phyloP scores from a whole-genome alignment of 2,329 filamentous ascomycete genomes.

The Ophiostoma himal-ulmi region DNA sequence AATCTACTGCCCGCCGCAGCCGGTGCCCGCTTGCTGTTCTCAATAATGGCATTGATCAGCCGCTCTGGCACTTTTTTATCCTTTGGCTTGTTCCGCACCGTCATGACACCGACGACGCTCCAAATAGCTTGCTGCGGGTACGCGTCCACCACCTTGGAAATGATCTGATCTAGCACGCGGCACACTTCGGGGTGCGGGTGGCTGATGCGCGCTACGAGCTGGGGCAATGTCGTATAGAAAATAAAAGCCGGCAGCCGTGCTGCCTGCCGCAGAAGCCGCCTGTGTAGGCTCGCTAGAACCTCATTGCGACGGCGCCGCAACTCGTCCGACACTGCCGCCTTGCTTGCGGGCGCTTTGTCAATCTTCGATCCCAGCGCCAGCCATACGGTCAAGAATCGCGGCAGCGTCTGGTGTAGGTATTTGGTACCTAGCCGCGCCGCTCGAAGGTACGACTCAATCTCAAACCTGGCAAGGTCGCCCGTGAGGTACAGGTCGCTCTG shows the following conservation, averaged over 20 bases:
- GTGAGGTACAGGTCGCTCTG: constrained; percentile 71
- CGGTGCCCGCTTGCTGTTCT: neutral
- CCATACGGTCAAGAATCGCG: constrained; percentile 89
- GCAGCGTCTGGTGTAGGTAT: constrained; percentile 91
- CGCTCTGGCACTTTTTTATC: constrained; percentile 61
- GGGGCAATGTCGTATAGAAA: constrained; percentile 77
- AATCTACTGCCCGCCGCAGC: neutral
- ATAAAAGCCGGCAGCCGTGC: constrained; percentile 65
- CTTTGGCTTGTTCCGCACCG: constrained; percentile 43
- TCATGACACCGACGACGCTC: constrained; percentile 82
- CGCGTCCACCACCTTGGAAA: constrained; percentile 76
- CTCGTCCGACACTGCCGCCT: constrained; percentile 48
- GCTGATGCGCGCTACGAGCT: constrained; percentile 92
- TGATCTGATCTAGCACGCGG: constrained; percentile 68
- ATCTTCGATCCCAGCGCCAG: constrained; percentile 78
- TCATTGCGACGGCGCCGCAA: constrained; percentile 53
- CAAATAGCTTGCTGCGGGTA: constrained; percentile 89
- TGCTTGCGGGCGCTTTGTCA: constrained; percentile 54
- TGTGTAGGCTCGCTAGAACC: constrained; percentile 64
- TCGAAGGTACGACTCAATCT: constrained; percentile 88
- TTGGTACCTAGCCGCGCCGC: constrained; percentile 86
- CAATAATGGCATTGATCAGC: constrained; percentile 32
- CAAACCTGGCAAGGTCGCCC: constrained; percentile 78
- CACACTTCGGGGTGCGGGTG: constrained; percentile 77
- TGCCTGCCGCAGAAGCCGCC: constrained; percentile 74